These are phyloP conservation scores for Effrenium voratum DNA, from an alignment of 73 alveolate genomes.

Conservation along the genomic window DNA sequence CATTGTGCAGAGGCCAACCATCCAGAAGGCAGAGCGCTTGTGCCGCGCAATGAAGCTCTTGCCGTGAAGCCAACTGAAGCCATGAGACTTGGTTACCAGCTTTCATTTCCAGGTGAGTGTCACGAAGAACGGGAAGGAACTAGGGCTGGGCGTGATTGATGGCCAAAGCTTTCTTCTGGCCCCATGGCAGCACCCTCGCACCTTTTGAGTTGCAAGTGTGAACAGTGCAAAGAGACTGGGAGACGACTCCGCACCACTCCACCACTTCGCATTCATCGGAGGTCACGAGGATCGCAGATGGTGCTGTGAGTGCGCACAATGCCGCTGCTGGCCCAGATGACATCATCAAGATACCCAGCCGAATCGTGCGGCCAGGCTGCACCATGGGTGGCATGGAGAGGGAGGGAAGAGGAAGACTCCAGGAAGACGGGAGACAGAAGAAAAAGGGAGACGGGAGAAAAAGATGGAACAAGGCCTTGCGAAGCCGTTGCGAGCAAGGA, in stretches of 20 bases:
- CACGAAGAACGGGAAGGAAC: not conserved
- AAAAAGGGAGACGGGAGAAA: too few species aligned
- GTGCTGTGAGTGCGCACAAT: conserved; percentile 2
- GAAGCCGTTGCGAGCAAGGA: not conserved
- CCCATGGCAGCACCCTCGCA: not conserved
- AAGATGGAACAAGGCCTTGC: too few species aligned
- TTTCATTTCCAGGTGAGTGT: not conserved
- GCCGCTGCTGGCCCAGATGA: not conserved
- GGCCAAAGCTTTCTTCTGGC: conserved; percentile 31
- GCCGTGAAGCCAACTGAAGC: not conserved
- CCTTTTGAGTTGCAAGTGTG: not conserved
- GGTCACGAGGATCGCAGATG: conserved; percentile 25
- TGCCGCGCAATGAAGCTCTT: not conserved
- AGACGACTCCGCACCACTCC: not conserved
- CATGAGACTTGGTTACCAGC: not conserved
- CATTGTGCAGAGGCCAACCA: not conserved
- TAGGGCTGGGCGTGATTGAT: conserved; percentile 24
- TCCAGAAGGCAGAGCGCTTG: not conserved
- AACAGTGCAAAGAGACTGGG: not conserved
- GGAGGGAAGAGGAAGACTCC: too few species aligned
- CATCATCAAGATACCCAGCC: conserved; percentile 14
- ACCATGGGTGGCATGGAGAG: too few species aligned
- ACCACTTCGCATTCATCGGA: not conserved
- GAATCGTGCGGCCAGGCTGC: not conserved
- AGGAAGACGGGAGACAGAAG: too few species aligned